These are phyloP conservation scores for Candida smagusa DNA, from an alignment of 1,139 yeast species.

Conservation along the genomic window DNA sequence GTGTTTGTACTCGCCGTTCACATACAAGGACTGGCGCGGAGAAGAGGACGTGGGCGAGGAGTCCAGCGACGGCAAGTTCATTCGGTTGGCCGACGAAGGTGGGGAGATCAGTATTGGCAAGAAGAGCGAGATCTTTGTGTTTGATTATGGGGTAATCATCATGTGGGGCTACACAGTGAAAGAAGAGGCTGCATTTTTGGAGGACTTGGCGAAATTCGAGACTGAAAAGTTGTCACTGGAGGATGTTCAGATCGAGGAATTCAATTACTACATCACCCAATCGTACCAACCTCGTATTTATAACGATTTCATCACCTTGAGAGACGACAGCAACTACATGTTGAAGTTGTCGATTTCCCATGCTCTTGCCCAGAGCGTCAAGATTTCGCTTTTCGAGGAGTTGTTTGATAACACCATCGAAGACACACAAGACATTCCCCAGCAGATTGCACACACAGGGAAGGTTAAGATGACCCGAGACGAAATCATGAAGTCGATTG, in stretches of 20 bases:
- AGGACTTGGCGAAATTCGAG: constrained; percentile 83
- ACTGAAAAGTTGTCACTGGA: constrained; percentile 85
- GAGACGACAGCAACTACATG: constrained; percentile 92
- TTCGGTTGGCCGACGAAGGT: constrained; percentile 85
- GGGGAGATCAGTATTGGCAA: constrained; percentile 86
- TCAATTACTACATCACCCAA: constrained; percentile 88
- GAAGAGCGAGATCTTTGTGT: constrained; percentile 77
- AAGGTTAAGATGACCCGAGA: constrained; percentile 92
- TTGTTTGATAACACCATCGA: constrained; percentile 93
- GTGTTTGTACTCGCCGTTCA: constrained; percentile 87
- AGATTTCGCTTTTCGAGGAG: constrained; percentile 91
- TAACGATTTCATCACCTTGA: constrained; percentile 87
- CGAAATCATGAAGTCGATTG: constrained; percentile 94
- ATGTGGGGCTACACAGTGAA: constrained; percentile 89
- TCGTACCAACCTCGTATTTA: constrained; percentile 93
- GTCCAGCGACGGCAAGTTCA: constrained; percentile 39
- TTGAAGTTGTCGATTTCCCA: constrained; percentile 84
- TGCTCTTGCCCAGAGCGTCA: constrained; percentile 89
- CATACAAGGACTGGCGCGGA: constrained; percentile 75
- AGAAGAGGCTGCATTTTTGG: constrained; percentile 80
- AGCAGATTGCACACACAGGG: constrained; percentile 90
- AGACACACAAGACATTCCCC: constrained; percentile 95
- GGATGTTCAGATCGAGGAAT: constrained; percentile 91
- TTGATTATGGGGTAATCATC: constrained; percentile 93
- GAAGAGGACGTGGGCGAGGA: constrained; percentile 16